Conservation (phyloP, 2,329 filamentous ascomycete genomes). For the Thermoascus crustaceus region DNA sequence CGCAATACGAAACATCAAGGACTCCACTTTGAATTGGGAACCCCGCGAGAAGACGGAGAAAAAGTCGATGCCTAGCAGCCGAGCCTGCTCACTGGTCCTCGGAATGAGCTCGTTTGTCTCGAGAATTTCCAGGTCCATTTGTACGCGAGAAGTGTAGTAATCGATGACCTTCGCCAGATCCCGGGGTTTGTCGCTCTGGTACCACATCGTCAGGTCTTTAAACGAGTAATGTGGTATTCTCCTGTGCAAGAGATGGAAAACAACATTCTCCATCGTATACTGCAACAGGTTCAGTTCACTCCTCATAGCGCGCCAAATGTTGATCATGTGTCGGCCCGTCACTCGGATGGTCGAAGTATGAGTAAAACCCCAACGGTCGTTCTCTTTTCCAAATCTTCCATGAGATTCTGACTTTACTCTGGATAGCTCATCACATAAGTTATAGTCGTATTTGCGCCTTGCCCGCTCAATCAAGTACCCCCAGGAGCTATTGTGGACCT, state of each 20-base stretch:
- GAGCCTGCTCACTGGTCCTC: slow-evolving; percentile 87
- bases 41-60: slow-evolving; percentile 92
- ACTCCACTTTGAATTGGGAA: slow-evolving; percentile 98
- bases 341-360: slow-evolving; percentile 85
- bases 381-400: slow-evolving; percentile 76
- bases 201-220: slow-evolving; percentile 74
- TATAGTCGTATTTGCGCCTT: slow-evolving; percentile 74
- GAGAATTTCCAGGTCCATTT: slow-evolving; percentile 81
- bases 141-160: slow-evolving; percentile 68
- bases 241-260: slow-evolving; percentile 78
- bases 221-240: slow-evolving; percentile 83
- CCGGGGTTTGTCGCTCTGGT: slow-evolving; percentile 56
- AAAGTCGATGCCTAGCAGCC: slow-evolving; percentile 89
- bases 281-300: slow-evolving; percentile 85
- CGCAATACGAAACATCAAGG: slow-evolving; percentile 95
- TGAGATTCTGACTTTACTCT: slow-evolving; percentile 77
- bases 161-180: slow-evolving; percentile 67
- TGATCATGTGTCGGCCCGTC: slow-evolving; percentile 94
- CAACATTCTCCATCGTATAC: slow-evolving; percentile 94
- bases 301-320: slow-evolving; percentile 93
- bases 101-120: slow-evolving; percentile 83
- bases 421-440: slow-evolving; percentile 85
- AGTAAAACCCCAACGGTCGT: slow-evolving; percentile 87
- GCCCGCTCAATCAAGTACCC: slow-evolving; percentile 91
- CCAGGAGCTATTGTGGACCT: slow-evolving; percentile 90